Conservation (phyloP, 2,329 filamentous ascomycete genomes). For the Arthrobotrys sinensis region DNA sequence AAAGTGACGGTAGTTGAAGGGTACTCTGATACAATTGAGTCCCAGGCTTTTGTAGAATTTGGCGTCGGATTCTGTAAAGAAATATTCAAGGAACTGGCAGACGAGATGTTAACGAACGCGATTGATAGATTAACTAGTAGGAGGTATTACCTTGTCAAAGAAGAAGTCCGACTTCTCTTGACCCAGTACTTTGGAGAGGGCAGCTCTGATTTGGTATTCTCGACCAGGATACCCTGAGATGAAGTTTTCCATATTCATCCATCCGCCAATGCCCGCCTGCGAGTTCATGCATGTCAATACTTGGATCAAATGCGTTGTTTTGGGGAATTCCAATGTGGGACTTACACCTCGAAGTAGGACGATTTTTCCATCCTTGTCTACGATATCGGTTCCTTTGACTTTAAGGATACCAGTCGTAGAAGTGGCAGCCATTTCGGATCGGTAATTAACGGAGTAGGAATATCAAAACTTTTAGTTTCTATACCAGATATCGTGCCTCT, state of each 20-base stretch:
- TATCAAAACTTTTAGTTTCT: neutral
- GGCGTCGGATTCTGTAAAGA: conserved; percentile 75
- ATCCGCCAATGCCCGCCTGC: conserved; percentile 66
- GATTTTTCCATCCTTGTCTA: conserved; percentile 69
- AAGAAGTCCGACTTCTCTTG: conserved; percentile 74
- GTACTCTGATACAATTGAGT: conserved; percentile 74
- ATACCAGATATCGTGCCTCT: neutral
- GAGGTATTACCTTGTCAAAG: conserved; percentile 71
- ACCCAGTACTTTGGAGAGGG: conserved; percentile 72
- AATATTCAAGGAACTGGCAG: conserved; percentile 70
- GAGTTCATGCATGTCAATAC: conserved; percentile 5
- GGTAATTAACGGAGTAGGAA: neutral
- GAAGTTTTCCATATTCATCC: conserved; percentile 74
- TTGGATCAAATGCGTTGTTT: conserved; percentile 13
- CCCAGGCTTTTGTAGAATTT: conserved; percentile 73
- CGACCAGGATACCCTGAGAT: conserved; percentile 76
- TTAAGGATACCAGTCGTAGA: conserved; percentile 67
- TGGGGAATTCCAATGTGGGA: conserved; percentile 61
- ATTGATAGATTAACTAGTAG: neutral
- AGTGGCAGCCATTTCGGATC: conserved; percentile 58
- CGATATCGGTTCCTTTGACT: conserved; percentile 69
- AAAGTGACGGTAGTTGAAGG: conserved; percentile 76
- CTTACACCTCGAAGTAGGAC: conserved; percentile 70
- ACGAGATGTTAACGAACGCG: neutral
- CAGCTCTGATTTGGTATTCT: conserved; percentile 73